These are phyloP conservation scores for Chrysopogon serrulatus DNA, from an alignment of 176 grass and related monocot species.

Conservation along the genomic window DNA sequence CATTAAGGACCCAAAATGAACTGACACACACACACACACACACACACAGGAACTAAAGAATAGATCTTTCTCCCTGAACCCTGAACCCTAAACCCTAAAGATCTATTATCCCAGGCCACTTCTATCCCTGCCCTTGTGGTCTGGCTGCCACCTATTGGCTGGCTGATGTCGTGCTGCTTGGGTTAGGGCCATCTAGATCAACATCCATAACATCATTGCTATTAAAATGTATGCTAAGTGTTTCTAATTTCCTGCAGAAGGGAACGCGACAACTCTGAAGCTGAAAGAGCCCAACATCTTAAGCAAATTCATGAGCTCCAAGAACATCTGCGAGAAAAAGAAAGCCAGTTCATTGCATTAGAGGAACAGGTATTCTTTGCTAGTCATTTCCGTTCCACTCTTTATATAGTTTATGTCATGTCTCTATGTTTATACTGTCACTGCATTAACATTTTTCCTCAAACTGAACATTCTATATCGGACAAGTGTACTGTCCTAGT, in stretches of 20 bases:
- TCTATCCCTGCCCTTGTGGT: not conserved
- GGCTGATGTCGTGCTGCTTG: not conserved
- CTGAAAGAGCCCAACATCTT: slow-evolving; percentile 86
- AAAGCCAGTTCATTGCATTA: slow-evolving; percentile 77
- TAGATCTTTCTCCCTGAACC: too few relatives aligned
- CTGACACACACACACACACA: too few relatives aligned
- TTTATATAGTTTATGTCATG: not conserved
- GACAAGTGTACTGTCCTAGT: not conserved
- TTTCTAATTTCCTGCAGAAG: slow-evolving; percentile 61
- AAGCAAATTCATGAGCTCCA: slow-evolving; percentile 91
- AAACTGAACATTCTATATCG: not conserved
- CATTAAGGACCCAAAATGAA: too few relatives aligned
- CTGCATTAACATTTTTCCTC: not conserved
- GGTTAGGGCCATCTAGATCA: not conserved
- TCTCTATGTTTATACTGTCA: not conserved
- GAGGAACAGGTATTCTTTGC: slow-evolving; percentile 76
- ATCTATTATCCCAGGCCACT: not conserved
- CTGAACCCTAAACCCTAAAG: too few relatives aligned
- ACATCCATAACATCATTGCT: not conserved
- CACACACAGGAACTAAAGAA: too few relatives aligned
- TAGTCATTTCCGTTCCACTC: slow-evolving; percentile 8
- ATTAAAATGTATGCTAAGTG: not conserved
- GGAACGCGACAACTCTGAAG: slow-evolving; percentile 87
- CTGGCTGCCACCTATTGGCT: not conserved
- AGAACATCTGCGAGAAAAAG: slow-evolving; percentile 81